Base-by-base conservation (phyloP, 306 rosid genomes). In the Rosa lucieae region DNA sequence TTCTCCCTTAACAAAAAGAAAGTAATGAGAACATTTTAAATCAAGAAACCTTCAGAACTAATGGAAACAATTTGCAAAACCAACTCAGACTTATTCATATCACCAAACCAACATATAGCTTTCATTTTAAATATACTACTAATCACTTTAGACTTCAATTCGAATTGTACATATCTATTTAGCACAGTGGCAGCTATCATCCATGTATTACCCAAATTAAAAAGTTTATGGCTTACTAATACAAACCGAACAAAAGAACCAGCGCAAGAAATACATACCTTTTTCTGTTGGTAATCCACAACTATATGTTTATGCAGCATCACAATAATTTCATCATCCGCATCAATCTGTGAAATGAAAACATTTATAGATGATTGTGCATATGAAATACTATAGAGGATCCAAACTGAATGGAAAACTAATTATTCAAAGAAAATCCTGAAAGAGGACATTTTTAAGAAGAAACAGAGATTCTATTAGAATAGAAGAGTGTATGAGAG, bases 281-380 rank as follows among this genome's bases (percentile, higher is more conserved):
- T 91, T 80, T 86, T 89, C 90, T 89, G 87, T 80, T 93, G 98
- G 81, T 95, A 94, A 79, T 93, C 94, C 73, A 84, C 71, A 73
- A 88, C 75, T 63, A 86, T 82, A 74, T 90, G 93, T 61, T 90
- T 87, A 90, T 92, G 92, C 88, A 95, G 83, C 91, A 91, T 81
- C 70, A 21, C 47, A 79, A 85, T 82, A 77, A 91, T 74, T 77
- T 87, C 92, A 66, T 85, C 85, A 79, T 85, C 92, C 3, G 86
- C 88, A 84, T 86, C 91, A 82, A 93, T 88, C 99, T 95, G 88
- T 75, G 80, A 78, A 80, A 75, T 39, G 72, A 46, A 75, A 65
- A 46, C 55, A 53, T 48, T 76, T 76, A 83, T 15, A 61, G 39
- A 63, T 42, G 44, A 47, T 37, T 69, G 18, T 51, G 18, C 26